Base-by-base conservation (phyloP, 208 protist genomes). In the Leishmania lainsoni region DNA sequence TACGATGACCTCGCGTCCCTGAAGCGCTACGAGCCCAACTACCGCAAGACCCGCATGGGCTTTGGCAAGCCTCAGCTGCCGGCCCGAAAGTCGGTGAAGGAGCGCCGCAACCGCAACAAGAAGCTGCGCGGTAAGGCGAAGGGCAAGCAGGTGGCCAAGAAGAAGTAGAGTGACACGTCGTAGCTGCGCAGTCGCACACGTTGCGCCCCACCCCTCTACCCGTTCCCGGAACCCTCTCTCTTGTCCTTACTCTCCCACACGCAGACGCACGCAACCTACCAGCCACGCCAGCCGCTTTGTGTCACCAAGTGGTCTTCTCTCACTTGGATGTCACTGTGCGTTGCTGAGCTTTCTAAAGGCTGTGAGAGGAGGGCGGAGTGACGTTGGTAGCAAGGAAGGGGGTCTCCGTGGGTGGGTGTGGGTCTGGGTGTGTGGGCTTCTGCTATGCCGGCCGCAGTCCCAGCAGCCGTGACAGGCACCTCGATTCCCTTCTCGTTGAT, bases 81-180 rank as follows among this genome's bases (percentile, higher is more conserved):
- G 76, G 97, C 97, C 52, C 97, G 99, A 86, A 99, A 99, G 97
- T 98, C 98, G 80, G 89, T 98, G 82, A 99, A 99, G 96, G 99
- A 99, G 90, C 95, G 97, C 87, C 99, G 99, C 97, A 99, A 99
- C 98, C 94, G 98, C 81, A 93, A 94, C 89, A 99, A 99, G 97
- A 99, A 99, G 98, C 85, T 99, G 79, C 97, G 98, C 90, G 98
- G 98, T 74, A 96, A 97, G 91, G 97, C 98, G 89, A 99, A 99
- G 96, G 92, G 89, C 81, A 98, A 98, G 92, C 86, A 88, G 81
- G 85, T 88, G 83, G 82, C 88, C 77, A 96, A 95, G 91, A 98
- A 98, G 93, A 98, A 98, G 92, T 97, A 98, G 96, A 83, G 56
- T 49, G 20, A 26, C 35, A 29, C 35, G 52, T 10, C 74, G 35